Evolutionary conservation across 2,329 filamentous ascomycete species (phyloP), one percentile per base, ranked within the genome.

Genomic region (Beauveria australis): DNA sequence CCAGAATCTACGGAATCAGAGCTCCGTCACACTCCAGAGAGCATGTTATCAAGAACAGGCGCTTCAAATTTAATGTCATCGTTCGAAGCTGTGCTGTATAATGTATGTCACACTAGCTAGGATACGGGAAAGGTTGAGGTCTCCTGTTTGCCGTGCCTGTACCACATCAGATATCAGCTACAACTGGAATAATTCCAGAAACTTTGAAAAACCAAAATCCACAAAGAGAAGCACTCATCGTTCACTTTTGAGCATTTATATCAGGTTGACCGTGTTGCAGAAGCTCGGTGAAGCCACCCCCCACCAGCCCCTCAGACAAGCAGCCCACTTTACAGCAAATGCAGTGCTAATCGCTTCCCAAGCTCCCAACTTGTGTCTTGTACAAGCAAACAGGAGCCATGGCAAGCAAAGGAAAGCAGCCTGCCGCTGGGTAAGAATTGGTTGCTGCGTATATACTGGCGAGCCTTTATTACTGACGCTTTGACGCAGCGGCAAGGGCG

Each of bases 321-420:
- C 62, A 64, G 57, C 64, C 61, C 54, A 49, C 54, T 57, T 47
- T 66, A 67, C 28, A 52, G 56, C 48, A 71, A 70, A 68, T 68
- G 67, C 64, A 66, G 68, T 67, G 66, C 69, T 68, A 68, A 70
- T 67, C 64, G 64, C 64, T 60, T 61, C 64, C 64, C 53, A 61
- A 69, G 66, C 65, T 68, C 64, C 62, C 59, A 65, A 60, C 64
- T 63, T 58, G 10, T 47, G 65, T 60, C 60, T 61, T 63, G 63
- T 64, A 56, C 37, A 40, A 57, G 61, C 61, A 66, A 66, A 59
- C 59, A 63, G 64, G 64, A 73, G 63, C 43, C 14, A 78, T 78
- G 76, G 73, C 75, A 47, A 75, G 70, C 66, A 71, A 74, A 70
- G 75, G 69, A 59, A 78, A 78, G 65, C 70, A 71, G 61, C 60